Base-by-base conservation (phyloP, 2,329 filamentous ascomycete species). In the Neonectria magnoliae region DNA sequence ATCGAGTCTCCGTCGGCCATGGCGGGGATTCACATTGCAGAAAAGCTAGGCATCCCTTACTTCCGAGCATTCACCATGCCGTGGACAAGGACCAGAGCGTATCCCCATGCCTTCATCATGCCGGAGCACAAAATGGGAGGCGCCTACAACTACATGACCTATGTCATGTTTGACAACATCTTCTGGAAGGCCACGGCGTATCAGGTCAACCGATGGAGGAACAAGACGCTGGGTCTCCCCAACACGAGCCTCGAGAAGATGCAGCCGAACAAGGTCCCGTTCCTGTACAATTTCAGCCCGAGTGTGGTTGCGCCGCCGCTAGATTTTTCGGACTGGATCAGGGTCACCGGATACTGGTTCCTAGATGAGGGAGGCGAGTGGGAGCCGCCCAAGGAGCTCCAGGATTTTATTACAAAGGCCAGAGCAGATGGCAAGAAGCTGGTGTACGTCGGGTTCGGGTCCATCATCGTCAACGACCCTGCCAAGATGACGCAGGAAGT, bases 31-130 rank as follows among this genome's bases (percentile, higher is more conserved):
- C 96, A 99, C 78, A 97, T 99, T 70, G 96, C 96, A 1, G 96
- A 99, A 80, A 93, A 94, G 25, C 85, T 99, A 2, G 86, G 88
- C 14, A 97, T 99, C 48, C 96, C 96, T 0, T 99, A 99, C 78
- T 98, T 98, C 82, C 90, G 96, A 60, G 95, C 94, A 0, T 99
- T 99, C 76, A 97, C 94, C 18, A 99, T 99, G 96, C 96, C 96
- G 0, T 99, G 96, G 96, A 97, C 96, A 0, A 90, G 94, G 53
- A 99, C 96, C 16, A 87, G 96, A 57, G 94, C 95, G 1, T 99
- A 99, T 73, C 96, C 96, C 2, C 96, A 99, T 79, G 96, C 96
- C 0, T 99, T 99, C 79, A 91, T 95, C 27, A 94, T 97, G 66
- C 92, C 94, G 1, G 93, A 97, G 67, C 90, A 93, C 79, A 98